Evolutionary conservation across 225 moss, liverwort and hornwort species (phyloP).

Genomic region (Physcomitrellopsis africana): DNA sequence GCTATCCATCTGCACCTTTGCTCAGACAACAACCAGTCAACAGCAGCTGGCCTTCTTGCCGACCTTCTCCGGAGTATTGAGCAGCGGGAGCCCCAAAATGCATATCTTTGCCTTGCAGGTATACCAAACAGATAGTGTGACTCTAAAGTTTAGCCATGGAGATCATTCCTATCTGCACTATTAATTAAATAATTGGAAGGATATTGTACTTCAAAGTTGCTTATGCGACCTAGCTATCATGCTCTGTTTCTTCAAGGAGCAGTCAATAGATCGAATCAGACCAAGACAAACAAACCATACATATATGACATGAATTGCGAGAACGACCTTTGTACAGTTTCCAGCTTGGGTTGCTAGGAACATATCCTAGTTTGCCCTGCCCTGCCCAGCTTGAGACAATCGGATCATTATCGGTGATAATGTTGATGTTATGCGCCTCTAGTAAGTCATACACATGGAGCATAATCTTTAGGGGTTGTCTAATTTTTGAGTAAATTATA

Average conservation of each 20-base stretch:
- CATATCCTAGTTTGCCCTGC: not conserved
- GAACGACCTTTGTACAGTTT: not conserved
- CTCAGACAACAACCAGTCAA: constrained; percentile 57
- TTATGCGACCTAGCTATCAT: not conserved
- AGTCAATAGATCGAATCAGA: not conserved
- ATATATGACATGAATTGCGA: not conserved
- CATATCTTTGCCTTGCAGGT: constrained; percentile 71
- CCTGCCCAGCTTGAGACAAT: not conserved
- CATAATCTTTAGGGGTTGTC: constrained; percentile 7
- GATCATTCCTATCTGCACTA: not conserved
- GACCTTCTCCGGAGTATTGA: constrained; percentile 61
- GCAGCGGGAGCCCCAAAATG: constrained; percentile 69
- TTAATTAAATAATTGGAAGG: not conserved
- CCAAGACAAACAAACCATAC: not conserved
- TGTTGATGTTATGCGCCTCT: constrained; percentile 10
- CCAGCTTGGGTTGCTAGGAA: not conserved
- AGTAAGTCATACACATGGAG: not conserved
- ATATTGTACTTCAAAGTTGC: not conserved
- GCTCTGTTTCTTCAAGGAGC: not conserved
- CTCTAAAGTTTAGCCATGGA: not conserved
- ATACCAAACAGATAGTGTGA: constrained; percentile 3
- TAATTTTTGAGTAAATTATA: constrained; percentile 23
- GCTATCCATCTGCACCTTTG: constrained; percentile 66
- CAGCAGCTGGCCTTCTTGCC: constrained; percentile 40
- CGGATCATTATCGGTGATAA: not conserved